phyloP scores from a whole-genome alignment of 352 stramenopile species.

The Phytophthora fragariae region DNA sequence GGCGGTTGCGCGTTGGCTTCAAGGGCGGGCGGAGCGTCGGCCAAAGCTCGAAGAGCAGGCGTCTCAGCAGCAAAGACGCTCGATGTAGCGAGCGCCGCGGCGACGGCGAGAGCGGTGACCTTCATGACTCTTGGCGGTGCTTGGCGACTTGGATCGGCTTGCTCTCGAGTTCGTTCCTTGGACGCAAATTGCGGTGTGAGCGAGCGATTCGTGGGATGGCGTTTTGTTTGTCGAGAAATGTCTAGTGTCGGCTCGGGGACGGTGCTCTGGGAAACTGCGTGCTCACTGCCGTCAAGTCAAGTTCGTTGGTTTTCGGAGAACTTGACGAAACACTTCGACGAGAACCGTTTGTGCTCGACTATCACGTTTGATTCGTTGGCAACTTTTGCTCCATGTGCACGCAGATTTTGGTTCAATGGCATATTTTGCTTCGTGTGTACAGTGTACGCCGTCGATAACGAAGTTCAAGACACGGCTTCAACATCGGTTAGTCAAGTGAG shows the following conservation, averaged over 20 bases:
- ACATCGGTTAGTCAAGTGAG: too few species aligned
- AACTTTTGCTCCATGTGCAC: too few species aligned
- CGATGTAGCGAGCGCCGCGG: conserved; percentile 22
- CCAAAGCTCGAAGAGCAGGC: conserved; percentile 31
- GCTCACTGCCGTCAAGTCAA: conserved; percentile 25
- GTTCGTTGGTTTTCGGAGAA: conserved; percentile 6
- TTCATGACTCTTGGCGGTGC: conserved; percentile 30
- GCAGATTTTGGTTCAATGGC: too few species aligned
- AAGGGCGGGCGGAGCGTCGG: conserved; percentile 1
- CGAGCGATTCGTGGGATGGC: background rate
- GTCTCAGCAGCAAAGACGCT: conserved; percentile 20
- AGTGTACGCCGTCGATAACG: too few species aligned
- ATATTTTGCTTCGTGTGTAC: too few species aligned
- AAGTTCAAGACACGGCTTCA: too few species aligned
- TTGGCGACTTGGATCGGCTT: conserved; percentile 6
- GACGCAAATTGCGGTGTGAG: conserved; percentile 36
- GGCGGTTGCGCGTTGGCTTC: conserved; percentile 17
- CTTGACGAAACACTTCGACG: background rate
- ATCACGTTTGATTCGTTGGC: background rate
- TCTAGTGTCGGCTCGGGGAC: conserved; percentile 17
- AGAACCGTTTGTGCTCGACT: too few species aligned
- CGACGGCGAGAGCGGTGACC: conserved; percentile 26
- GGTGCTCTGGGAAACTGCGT: conserved; percentile 22
- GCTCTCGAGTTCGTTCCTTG: conserved; percentile 7
- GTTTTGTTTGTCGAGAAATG: background rate